These are phyloP conservation scores for Phytopythium boreale DNA, from an alignment of 352 stramenopile genomes.

Conservation along the genomic window DNA sequence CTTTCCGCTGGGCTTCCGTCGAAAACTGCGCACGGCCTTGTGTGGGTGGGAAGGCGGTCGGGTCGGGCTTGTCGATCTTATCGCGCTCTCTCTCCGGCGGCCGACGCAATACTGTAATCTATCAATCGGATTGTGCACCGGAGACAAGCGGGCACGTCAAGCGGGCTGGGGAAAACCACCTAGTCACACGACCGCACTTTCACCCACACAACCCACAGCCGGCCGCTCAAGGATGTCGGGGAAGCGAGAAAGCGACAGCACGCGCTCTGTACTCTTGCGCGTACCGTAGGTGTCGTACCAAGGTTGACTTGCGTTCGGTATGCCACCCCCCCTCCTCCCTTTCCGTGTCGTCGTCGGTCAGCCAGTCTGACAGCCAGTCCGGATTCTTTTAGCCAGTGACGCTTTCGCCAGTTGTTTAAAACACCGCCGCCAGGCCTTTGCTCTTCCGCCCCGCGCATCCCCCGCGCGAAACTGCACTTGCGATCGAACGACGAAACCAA, in stretches of 20 bases:
- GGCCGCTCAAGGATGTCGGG: background rate
- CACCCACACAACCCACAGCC: background rate
- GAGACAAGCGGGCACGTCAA: background rate
- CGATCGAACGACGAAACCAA: conserved; percentile 19
- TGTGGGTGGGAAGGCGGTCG: background rate
- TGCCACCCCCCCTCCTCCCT: background rate
- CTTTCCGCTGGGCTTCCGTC: background rate
- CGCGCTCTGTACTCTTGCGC: background rate
- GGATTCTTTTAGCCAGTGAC: background rate
- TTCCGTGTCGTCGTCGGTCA: background rate
- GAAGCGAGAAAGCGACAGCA: conserved; percentile 6
- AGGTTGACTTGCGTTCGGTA: conserved; percentile 1
- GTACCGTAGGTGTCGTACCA: background rate
- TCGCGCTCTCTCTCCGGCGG: background rate
- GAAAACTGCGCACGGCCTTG: background rate
- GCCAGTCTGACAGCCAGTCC: conserved; percentile 1
- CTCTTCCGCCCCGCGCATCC: background rate
- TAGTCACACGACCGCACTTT: background rate
- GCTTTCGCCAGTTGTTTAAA: background rate
- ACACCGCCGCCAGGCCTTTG: background rate
- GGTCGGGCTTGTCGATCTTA: background rate
- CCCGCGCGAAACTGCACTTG: conserved; percentile 8
- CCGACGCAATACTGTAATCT: background rate
- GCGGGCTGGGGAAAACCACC: background rate
- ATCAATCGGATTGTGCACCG: background rate